Conservation (phyloP, 306 rosid species). For the Quercus glauca region DNA sequence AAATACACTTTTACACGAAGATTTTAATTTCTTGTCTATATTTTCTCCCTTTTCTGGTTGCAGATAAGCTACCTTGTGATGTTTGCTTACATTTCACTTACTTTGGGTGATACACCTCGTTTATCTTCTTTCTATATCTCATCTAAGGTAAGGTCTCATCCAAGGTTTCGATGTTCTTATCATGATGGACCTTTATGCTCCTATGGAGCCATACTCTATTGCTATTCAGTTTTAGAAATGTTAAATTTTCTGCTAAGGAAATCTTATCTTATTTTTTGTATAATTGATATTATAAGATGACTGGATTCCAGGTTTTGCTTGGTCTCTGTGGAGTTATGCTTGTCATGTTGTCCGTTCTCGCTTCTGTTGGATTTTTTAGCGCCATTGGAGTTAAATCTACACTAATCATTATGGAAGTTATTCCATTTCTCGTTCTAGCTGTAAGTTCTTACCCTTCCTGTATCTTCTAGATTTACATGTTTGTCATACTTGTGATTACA, state of each 20-base stretch:
- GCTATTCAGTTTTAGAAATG: slow-evolving; percentile 1
- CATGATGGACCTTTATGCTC: background rate
- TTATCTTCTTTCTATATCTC: slow-evolving; percentile 72
- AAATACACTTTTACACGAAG: background rate
- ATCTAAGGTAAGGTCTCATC: slow-evolving; percentile 67
- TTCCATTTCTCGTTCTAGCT: slow-evolving; percentile 97
- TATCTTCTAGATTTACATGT: slow-evolving; percentile 13
- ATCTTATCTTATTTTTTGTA: background rate
- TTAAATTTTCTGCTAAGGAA: background rate
- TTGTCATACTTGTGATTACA: background rate
- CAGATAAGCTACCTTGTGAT: slow-evolving; percentile 98
- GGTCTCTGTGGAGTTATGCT: slow-evolving; percentile 93
- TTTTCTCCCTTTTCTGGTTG: slow-evolving; percentile 31
- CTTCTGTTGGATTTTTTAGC: slow-evolving; percentile 90
- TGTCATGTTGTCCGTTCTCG: slow-evolving; percentile 93
- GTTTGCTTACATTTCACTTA: slow-evolving; percentile 96
- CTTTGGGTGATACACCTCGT: slow-evolving; percentile 83
- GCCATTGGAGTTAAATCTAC: slow-evolving; percentile 93
- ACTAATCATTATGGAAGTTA: slow-evolving; percentile 95
- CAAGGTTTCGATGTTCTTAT: slow-evolving; percentile 1
- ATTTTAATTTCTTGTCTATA: slow-evolving; percentile 14
- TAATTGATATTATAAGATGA: slow-evolving; percentile 20
- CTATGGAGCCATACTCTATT: background rate
- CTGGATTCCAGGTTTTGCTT: slow-evolving; percentile 72
- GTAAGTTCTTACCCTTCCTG: slow-evolving; percentile 57